A percentile compares a stretch with the other conserved stretches of the same genome.
phyloP scores from a whole-genome alignment of 805 yeast genomes.

The Torulaspora indica region DNA sequence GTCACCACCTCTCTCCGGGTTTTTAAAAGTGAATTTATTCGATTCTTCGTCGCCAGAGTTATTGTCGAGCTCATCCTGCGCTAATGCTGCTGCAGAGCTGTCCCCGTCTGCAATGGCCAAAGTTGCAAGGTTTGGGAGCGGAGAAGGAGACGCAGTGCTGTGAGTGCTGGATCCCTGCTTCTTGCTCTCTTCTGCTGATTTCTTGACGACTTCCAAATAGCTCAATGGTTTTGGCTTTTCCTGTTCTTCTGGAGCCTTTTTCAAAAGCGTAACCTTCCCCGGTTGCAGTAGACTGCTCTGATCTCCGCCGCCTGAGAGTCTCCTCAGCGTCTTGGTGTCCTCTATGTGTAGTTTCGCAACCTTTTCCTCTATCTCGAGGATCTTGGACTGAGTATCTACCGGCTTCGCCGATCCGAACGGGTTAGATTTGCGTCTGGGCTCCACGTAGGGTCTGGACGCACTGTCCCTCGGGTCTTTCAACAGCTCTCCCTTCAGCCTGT shows the following conservation, averaged over 20 bases:
- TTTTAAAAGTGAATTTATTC: constrained; percentile 1
- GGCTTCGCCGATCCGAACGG: constrained; percentile 88
- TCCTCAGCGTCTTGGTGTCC: constrained; percentile 38
- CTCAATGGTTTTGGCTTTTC: constrained; percentile 21
- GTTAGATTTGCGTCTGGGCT: constrained; percentile 44
- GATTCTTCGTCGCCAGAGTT: constrained; percentile 4
- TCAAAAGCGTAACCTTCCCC: constrained; percentile 21
- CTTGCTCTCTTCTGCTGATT: constrained; percentile 26
- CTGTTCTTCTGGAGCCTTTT: constrained; percentile 18
- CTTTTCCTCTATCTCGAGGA: constrained; percentile 55
- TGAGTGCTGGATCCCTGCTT: constrained; percentile 10
- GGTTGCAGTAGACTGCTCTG: constrained; percentile 9
- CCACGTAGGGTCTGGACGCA: constrained; percentile 25
- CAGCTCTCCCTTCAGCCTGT: constrained; percentile 29
- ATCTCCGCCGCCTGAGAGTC: constrained; percentile 23
- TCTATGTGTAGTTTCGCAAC: constrained; percentile 43
- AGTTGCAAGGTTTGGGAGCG: constrained; percentile 12
- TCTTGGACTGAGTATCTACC: constrained; percentile 66
- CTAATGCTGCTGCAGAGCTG: background rate
- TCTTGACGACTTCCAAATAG: constrained; percentile 28
- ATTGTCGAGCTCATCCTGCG: background rate
- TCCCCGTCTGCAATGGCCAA: background rate
- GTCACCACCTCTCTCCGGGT: constrained; percentile 4
- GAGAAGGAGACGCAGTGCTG: constrained; percentile 9
- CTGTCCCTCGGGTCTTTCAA: constrained; percentile 28